Percentiles rank a stretch among this genome's conserved stretches.
These are phyloP conservation scores for Stemphylium vesicarium DNA, from an alignment of 2,329 filamentous ascomycete genomes.

Conservation along the genomic window DNA sequence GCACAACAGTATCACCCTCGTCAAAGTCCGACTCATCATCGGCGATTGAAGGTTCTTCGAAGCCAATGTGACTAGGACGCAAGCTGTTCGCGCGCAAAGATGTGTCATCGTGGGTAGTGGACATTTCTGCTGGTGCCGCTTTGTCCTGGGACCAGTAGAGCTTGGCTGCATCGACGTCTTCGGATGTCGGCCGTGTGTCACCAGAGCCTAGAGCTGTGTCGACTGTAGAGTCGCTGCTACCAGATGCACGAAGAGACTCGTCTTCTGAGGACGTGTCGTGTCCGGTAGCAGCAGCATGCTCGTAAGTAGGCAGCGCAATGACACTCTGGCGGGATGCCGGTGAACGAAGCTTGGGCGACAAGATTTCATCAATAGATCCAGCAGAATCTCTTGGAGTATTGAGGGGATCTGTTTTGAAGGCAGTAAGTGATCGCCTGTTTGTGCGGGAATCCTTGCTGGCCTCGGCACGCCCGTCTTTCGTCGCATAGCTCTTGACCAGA, in stretches of 20 bases:
- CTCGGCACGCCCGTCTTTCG: neutral
- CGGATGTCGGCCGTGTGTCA: neutral
- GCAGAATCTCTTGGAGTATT: constrained; percentile 1
- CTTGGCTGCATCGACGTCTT: neutral
- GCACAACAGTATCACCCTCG: constrained; percentile 44
- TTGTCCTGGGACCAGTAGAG: neutral
- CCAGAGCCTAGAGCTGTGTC: neutral
- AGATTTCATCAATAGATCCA: neutral
- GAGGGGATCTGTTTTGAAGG: neutral
- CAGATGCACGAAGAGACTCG: neutral
- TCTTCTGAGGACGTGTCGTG: neutral
- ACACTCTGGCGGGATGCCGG: neutral
- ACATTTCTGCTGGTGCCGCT: neutral
- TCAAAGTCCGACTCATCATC: constrained; percentile 44
- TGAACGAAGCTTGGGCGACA: constrained; percentile 1
- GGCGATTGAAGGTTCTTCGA: constrained; percentile 4
- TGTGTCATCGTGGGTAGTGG: neutral
- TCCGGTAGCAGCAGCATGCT: neutral
- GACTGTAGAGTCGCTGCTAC: neutral
- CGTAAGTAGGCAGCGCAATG: neutral
- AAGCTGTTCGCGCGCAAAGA: neutral
- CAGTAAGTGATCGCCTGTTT: neutral
- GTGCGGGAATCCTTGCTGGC: neutral
- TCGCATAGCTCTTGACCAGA: neutral
- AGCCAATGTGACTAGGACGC: neutral